Evolutionary conservation across 352 stramenopile species (phyloP).

Genomic region (Pythium sp.): DNA sequence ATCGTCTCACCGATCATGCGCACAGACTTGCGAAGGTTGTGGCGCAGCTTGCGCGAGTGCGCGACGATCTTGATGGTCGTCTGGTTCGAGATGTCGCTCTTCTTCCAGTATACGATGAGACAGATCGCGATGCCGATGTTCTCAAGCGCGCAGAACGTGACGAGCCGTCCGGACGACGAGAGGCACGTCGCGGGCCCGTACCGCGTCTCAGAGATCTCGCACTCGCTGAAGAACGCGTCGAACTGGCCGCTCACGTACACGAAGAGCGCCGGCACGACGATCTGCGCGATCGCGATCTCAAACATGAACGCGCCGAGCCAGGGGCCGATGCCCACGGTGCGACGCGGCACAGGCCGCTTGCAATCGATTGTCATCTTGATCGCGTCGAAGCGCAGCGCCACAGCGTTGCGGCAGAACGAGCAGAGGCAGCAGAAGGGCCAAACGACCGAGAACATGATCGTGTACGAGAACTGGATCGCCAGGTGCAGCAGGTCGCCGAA

Average conservation of each 20-base stretch:
- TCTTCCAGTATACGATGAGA: conserved; percentile 53
- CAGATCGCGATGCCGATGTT: conserved; percentile 48
- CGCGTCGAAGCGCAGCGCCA: conserved; percentile 54
- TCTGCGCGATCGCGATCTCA: conserved; percentile 44
- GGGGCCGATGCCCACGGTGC: conserved; percentile 50
- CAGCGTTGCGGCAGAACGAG: conserved; percentile 43
- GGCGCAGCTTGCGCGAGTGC: conserved; percentile 46
- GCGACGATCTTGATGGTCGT: conserved; percentile 55
- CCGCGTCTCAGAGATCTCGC: conserved; percentile 29
- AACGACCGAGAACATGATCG: conserved; percentile 66
- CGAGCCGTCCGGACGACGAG: conserved; percentile 24
- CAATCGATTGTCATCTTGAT: conserved; percentile 71
- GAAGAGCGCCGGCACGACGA: conserved; percentile 52
- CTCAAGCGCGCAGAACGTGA: conserved; percentile 43
- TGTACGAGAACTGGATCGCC: conserved; percentile 71
- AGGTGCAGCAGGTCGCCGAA: conserved; percentile 53
- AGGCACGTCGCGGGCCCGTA: conserved; percentile 41
- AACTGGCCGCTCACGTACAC: conserved; percentile 67
- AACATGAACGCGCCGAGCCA: conserved; percentile 57
- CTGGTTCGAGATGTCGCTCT: conserved; percentile 49
- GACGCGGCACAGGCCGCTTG: conserved; percentile 47
- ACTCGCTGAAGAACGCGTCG: conserved; percentile 45
- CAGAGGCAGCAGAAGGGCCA: conserved; percentile 64
- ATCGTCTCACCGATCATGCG: conserved; percentile 58
- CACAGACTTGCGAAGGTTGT: conserved; percentile 56